Evolutionary conservation across 129 eudicot genomes (phyloP).

Genomic region (Centrapalus pauciflorus): DNA sequence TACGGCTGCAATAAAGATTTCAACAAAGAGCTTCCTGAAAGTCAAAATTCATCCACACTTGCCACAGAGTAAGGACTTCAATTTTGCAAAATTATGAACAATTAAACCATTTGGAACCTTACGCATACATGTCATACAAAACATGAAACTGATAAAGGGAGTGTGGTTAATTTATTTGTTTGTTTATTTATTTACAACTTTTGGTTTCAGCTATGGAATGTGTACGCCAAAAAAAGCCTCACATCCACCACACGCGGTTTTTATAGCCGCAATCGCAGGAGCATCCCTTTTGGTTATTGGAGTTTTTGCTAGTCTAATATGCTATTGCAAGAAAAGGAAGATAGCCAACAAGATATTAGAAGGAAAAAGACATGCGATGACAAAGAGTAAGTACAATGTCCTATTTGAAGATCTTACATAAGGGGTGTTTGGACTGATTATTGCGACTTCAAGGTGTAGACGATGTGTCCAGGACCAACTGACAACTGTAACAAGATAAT

Average conservation of each 20-base stretch:
- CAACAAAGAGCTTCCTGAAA: constrained; percentile 40
- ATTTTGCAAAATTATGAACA: neutral
- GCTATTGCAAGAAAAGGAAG: constrained; percentile 42
- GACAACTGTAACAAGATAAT: no score
- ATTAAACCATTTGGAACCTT: neutral
- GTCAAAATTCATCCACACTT: constrained; percentile 41
- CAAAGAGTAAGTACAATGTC: constrained; percentile 52
- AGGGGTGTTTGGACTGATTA: no score
- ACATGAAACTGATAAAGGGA: no score
- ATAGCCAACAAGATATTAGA: constrained; percentile 23
- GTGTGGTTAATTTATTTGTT: no score
- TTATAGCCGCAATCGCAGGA: constrained; percentile 46
- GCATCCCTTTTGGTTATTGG: constrained; percentile 36
- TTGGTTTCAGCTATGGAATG: constrained; percentile 53
- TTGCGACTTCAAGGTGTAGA: no score
- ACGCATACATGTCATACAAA: neutral
- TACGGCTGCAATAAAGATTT: constrained; percentile 62
- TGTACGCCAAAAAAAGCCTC: constrained; percentile 37
- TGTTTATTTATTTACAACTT: no score
- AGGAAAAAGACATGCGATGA: constrained; percentile 38
- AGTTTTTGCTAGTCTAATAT: constrained; percentile 31
- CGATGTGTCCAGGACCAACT: no score
- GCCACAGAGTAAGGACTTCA: constrained; percentile 58
- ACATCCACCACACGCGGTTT: constrained; percentile 25
- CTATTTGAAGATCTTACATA: neutral